Conservation (phyloP, 371 early-diverging fungal genomes). For the Thermomucor indicae-seudaticae region DNA sequence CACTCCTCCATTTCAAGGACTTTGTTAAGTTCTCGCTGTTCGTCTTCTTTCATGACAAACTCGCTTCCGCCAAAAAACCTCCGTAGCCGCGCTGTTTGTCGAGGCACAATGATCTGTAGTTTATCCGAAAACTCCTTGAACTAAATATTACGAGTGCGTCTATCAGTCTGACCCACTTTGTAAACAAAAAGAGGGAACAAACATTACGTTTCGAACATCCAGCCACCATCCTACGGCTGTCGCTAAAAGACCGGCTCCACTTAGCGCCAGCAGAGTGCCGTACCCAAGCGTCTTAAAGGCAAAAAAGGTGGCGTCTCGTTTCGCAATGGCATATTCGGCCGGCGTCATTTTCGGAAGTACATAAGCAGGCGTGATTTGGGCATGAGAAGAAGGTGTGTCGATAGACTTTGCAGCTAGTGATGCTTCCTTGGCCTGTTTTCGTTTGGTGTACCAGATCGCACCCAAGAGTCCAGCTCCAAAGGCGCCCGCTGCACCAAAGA, state of each 20-base stretch:
- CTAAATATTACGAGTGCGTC: too few species aligned
- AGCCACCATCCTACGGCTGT: constrained; percentile 30
- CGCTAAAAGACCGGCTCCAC: constrained; percentile 31
- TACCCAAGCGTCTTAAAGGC: constrained; percentile 41
- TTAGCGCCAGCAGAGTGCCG: constrained; percentile 40
- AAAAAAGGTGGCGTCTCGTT: constrained; percentile 31
- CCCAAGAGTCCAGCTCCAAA: constrained; percentile 44
- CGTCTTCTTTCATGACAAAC: constrained; percentile 28
- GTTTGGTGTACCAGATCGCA: constrained; percentile 43
- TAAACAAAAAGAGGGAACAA: too few species aligned
- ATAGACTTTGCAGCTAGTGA: constrained; percentile 1
- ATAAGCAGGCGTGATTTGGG: background rate
- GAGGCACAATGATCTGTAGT: constrained; percentile 36
- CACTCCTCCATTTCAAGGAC: constrained; percentile 16
- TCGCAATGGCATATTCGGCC: constrained; percentile 35
- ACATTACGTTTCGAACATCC: constrained; percentile 45
- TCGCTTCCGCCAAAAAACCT: constrained; percentile 31
- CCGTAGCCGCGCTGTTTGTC: constrained; percentile 26
- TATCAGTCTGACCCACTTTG: too few species aligned
- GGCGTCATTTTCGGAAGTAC: constrained; percentile 30
- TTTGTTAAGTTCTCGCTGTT: constrained; percentile 23
- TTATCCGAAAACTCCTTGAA: constrained; percentile 45
- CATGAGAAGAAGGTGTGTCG: too few species aligned
- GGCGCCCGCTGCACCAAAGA: constrained; percentile 32
- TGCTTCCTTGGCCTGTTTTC: constrained; percentile 33